Conservation (phyloP, 306 rosid species). For the Prunus campanulata region DNA sequence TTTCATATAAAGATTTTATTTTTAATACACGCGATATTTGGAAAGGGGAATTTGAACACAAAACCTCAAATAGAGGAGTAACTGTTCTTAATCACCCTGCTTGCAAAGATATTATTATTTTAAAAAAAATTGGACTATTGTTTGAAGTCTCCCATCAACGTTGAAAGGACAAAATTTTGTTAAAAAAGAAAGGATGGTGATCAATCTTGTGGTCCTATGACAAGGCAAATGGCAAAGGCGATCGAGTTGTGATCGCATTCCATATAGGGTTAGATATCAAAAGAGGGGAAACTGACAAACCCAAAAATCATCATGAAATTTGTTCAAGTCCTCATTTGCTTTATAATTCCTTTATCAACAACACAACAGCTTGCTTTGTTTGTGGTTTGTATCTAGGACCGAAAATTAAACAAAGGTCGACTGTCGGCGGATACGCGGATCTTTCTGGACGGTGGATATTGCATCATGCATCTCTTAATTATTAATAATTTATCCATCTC, state of each 20-base stretch:
- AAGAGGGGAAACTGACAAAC: neutral
- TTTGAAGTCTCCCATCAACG: too few relatives aligned
- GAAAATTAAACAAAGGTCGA: neutral
- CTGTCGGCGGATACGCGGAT: conserved; percentile 64
- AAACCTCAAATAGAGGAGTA: fast-evolving
- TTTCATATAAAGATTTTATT: neutral
- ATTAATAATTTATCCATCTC: too few relatives aligned
- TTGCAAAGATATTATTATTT: too few relatives aligned
- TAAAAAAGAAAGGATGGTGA: neutral
- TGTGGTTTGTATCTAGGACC: too few relatives aligned
- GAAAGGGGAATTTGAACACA: fast-evolving
- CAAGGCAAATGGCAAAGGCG: neutral
- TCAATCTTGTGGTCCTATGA: neutral
- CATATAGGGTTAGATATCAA: too few relatives aligned
- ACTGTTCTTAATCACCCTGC: too few relatives aligned
- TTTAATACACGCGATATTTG: too few relatives aligned
- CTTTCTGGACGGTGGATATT: conserved; percentile 49
- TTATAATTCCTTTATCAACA: neutral
- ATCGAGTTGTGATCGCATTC: neutral
- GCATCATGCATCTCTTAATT: conserved; percentile 14
- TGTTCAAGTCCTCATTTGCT: neutral
- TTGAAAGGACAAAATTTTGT: neutral
- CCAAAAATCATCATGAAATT: neutral
- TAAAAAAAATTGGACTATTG: too few relatives aligned
- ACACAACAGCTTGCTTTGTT: neutral